Percentiles rank a stretch among this genome's conserved stretches.
Evolutionary conservation across 345 rosid species (phyloP).

Genomic region (Mallotus nudiflorus): DNA sequence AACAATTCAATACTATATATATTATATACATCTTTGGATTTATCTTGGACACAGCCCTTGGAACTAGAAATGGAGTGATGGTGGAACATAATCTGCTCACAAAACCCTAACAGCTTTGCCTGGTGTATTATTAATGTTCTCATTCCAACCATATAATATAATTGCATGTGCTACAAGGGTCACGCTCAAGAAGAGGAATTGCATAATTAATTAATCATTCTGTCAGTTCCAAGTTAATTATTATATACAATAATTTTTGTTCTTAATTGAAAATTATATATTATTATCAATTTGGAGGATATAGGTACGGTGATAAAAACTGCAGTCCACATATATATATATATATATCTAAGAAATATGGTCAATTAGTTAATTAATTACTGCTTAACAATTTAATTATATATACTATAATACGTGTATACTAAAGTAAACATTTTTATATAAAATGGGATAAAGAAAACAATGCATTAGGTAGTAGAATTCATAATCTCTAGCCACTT

Average conservation of each 20-base stretch:
- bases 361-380: neutral
- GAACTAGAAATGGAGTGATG: constrained; percentile 6
- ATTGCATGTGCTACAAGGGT: neutral
- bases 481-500: constrained; percentile 13
- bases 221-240: too few relatives aligned
- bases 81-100: constrained; percentile 4
- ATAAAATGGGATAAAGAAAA: neutral
- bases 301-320: neutral
- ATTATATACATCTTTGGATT: neutral
- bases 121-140: constrained; percentile 1
- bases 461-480: neutral
- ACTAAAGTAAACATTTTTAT: neutral
- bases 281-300: too few relatives aligned
- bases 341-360: too few relatives aligned
- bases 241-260: too few relatives aligned
- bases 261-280: too few relatives aligned
- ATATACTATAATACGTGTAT: neutral
- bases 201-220: neutral
- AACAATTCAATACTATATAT: neutral
- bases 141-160: neutral
- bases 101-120: neutral
- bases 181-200: neutral
- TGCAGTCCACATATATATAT: too few relatives aligned
- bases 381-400: too few relatives aligned
- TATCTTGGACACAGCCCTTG: constrained; percentile 5